phyloP scores from a whole-genome alignment of 441 rosid genomes.

The Flueggea neowawraea region DNA sequence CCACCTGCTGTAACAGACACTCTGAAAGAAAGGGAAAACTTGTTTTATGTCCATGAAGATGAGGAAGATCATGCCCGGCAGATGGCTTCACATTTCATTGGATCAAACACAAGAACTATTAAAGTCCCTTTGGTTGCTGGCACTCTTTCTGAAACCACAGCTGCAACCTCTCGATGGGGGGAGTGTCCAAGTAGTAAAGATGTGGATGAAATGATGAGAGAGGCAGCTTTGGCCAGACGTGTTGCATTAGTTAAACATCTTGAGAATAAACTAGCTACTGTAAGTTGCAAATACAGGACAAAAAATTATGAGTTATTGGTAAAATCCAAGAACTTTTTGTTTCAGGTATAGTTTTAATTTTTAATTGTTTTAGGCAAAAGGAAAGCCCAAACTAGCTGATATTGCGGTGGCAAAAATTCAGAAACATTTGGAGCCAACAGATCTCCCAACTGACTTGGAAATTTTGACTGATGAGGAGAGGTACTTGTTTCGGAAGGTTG shows the following conservation, averaged over 20 bases:
- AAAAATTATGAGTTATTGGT: neutral
- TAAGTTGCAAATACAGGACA: slow-evolving; percentile 30
- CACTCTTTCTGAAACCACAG: slow-evolving; percentile 79
- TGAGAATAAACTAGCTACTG: slow-evolving; percentile 56
- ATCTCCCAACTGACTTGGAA: slow-evolving; percentile 79
- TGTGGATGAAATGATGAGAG: slow-evolving; percentile 59
- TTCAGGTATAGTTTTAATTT: slow-evolving; percentile 12
- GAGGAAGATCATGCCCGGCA: slow-evolving; percentile 79
- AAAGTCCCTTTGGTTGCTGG: slow-evolving; percentile 59
- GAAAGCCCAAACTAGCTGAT: slow-evolving; percentile 62
- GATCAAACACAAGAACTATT: slow-evolving; percentile 31
- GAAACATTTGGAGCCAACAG: slow-evolving; percentile 63
- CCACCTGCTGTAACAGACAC: slow-evolving; percentile 60
- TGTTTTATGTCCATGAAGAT: slow-evolving; percentile 48
- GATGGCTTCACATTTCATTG: slow-evolving; percentile 31
- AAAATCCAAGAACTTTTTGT: slow-evolving; percentile 1
- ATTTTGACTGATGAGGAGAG: slow-evolving; percentile 81
- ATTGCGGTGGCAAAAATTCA: slow-evolving; percentile 67
- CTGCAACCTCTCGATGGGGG: slow-evolving; percentile 80
- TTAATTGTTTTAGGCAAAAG: slow-evolving; percentile 50
- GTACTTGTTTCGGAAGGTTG: slow-evolving; percentile 70
- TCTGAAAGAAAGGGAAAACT: slow-evolving; percentile 59
- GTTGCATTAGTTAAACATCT: slow-evolving; percentile 57
- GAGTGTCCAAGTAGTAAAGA: slow-evolving; percentile 46
- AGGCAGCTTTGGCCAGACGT: slow-evolving; percentile 44